phyloP scores from a whole-genome alignment of 352 stramenopile genomes.

The Halophytophthora batemanensis region DNA sequence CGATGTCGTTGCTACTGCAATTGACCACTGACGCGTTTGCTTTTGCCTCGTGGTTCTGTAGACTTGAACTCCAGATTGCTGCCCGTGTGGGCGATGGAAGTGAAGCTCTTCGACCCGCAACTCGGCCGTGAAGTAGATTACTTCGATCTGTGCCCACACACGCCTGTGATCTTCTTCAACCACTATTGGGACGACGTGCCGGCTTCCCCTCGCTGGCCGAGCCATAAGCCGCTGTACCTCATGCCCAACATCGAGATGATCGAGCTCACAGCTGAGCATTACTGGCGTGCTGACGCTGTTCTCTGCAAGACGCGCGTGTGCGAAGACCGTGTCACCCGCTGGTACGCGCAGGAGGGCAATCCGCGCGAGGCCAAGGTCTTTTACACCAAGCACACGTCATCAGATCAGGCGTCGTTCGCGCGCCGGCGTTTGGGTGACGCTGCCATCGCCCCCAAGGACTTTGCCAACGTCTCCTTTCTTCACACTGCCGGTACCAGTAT shows the following conservation, averaged over 20 bases:
- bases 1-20: neutral
- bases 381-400: conserved; percentile 45
- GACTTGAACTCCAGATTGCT: conserved; percentile 28
- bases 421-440: neutral
- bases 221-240: conserved; percentile 27
- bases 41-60: neutral
- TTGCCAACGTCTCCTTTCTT: conserved; percentile 18
- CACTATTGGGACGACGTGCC: conserved; percentile 34
- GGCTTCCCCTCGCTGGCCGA: conserved; percentile 12
- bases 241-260: conserved; percentile 43
- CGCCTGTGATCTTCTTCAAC: conserved; percentile 33
- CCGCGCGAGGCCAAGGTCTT: conserved; percentile 31
- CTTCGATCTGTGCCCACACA: conserved; percentile 32
- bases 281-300: conserved; percentile 27
- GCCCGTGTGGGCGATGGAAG: conserved; percentile 27
- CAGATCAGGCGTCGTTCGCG: conserved; percentile 26
- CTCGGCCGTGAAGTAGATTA: conserved; percentile 20
- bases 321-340: conserved; percentile 24
- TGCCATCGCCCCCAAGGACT: conserved; percentile 22
- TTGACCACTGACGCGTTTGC: neutral
- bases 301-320: conserved; percentile 38
- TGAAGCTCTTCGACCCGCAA: conserved; percentile 12
- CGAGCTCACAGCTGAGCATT: conserved; percentile 25
- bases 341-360: conserved; percentile 49
- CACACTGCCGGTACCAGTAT: conserved; percentile 25